Evolutionary conservation across 331 rosid species (phyloP), one percentile per base, ranked within the genome.

Genomic region (Saraca asoca): DNA sequence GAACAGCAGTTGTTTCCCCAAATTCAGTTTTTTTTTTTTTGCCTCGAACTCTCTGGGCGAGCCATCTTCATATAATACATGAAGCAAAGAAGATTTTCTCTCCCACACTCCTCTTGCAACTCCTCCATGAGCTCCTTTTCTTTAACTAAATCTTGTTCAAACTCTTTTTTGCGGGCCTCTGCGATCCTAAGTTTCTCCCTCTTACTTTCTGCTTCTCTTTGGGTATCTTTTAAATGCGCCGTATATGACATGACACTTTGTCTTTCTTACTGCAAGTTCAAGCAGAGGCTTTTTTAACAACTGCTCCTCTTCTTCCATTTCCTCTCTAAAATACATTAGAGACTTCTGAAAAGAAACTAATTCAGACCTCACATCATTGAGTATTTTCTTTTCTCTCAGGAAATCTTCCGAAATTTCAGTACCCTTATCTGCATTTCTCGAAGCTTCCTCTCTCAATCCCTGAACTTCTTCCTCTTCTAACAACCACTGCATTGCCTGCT

Each of bases 331-430:
- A 62, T 82, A 80, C 9, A 81, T 68, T 46, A 94, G 76, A 33
- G 91, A 78, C 58, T 88, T 89, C 83, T 88, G 98, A 64, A 97
- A 94, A 31, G 87, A 88, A 78, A 90, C 91, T 81, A 90, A 76
- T 64, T 86, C 98, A 14, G 83, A 85, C 78, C 89, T 91, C 62
- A 83, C 88, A 20, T 79, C 90, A 46, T 41, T 19, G 16, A 94
- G 95, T 77, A 94, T 87, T 63, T 75, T 80, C 85, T 90, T 88
- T 78, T 84, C 88, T 76, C 86, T 80, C 69, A 65, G 67, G 68
- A 86, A 94, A 75, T 90, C 88, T 44, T 69, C 82, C 63, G 81
- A 20, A 10, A 87, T 80, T 66, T 83, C 87, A 46, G 61, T 70
- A 35, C 78, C 60, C 82, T 85, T 91, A 73, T 54, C 69, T 0